A percentile compares a stretch with the other conserved stretches of the same genome.
Conservation (phyloP, 1,139 yeast genomes). For the Yamadazyma triangularis region DNA sequence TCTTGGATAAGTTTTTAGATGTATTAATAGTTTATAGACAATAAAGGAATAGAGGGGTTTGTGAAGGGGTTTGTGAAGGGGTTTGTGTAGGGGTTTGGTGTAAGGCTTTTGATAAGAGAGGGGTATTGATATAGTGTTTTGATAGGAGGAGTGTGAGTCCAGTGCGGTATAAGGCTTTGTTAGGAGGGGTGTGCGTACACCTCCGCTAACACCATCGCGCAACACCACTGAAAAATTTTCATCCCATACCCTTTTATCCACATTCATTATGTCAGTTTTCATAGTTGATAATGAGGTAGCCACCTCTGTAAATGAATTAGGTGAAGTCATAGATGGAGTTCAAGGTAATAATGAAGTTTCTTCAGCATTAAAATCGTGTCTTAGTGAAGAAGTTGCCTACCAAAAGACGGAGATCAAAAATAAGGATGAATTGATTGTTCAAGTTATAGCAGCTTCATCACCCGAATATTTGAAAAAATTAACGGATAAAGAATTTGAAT, state of each 20-base stretch:
- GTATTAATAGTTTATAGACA: no score
- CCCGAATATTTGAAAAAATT: conserved; percentile 28
- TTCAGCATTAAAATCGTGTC: conserved; percentile 17
- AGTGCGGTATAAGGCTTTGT: no score
- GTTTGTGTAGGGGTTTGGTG: no score
- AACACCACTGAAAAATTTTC: no score
- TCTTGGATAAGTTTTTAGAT: no score
- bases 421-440: conserved; percentile 24
- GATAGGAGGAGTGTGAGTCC: no score
- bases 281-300: conserved; percentile 43
- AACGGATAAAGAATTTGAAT: conserved; percentile 43
- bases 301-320: conserved; percentile 40
- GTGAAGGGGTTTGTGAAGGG: no score
- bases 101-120: no score
- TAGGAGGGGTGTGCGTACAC: no score
- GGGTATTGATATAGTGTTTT: no score
- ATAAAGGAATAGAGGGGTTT: no score
- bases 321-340: conserved; percentile 34
- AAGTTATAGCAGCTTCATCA: conserved; percentile 23
- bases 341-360: conserved; percentile 26
- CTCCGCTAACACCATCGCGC: no score
- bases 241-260: neutral
- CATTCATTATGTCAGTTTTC: conserved; percentile 39
- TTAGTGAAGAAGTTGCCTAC: conserved; percentile 18
- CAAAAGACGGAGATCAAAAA: conserved; percentile 7